These are phyloP conservation scores for Trichoderma virens DNA, from an alignment of 495 filamentous ascomycete species.

Conservation along the genomic window DNA sequence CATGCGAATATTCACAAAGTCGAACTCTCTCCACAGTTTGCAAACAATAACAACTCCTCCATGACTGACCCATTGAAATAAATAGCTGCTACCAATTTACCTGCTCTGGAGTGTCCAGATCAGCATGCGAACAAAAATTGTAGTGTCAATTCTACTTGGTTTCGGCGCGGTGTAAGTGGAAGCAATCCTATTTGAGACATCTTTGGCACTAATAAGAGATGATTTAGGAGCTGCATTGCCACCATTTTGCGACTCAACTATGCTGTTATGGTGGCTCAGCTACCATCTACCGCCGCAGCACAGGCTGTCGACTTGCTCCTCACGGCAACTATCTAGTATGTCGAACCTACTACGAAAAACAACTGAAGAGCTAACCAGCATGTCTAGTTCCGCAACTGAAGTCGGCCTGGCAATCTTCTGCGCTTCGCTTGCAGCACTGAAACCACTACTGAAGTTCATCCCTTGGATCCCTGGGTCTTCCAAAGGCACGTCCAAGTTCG, in stretches of 20 bases:
- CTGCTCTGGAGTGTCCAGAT: slow-evolving; percentile 20
- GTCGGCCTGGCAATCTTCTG: slow-evolving; percentile 16
- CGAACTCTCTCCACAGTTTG: background rate
- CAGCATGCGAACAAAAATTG: slow-evolving; percentile 20
- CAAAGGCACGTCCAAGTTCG: background rate
- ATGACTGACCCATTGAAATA: background rate
- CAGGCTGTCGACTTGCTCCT: background rate
- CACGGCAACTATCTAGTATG: background rate
- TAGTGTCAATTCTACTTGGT: slow-evolving; percentile 17
- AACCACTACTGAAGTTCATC: slow-evolving; percentile 15
- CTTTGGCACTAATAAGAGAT: background rate
- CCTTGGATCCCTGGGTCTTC: slow-evolving; percentile 8
- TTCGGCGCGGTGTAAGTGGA: slow-evolving; percentile 18
- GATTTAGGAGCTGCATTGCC: slow-evolving; percentile 1
- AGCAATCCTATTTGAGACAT: background rate
- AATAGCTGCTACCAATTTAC: slow-evolving; percentile 17
- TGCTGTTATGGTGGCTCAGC: background rate
- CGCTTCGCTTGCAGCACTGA: slow-evolving; percentile 15
- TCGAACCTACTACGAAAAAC: background rate
- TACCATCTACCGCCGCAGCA: background rate
- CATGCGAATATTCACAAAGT: background rate
- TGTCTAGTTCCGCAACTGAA: slow-evolving; percentile 14
- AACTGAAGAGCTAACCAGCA: background rate
- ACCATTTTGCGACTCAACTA: background rate
- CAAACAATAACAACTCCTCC: background rate